Percentiles rank a stretch among this genome's conserved stretches.
phyloP scores from a whole-genome alignment of 1,284 basidiomycete species.

The Meira miltonrushii region DNA sequence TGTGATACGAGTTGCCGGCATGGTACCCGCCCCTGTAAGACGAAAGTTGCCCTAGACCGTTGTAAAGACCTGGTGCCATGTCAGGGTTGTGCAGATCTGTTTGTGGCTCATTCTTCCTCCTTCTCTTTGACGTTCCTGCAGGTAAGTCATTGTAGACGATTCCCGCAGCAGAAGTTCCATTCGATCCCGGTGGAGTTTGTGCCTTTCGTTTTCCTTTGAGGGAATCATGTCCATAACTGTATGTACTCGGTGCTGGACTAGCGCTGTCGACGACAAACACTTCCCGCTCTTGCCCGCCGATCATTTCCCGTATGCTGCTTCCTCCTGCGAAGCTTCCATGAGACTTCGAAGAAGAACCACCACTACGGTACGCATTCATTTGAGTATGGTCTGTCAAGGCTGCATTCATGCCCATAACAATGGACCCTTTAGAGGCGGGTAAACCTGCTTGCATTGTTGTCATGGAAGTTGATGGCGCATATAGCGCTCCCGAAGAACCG shows the following conservation, averaged over 20 bases:
- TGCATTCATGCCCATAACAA: not conserved
- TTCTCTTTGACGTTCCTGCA: not conserved
- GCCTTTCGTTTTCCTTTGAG: conserved; percentile 7
- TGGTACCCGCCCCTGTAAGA: not conserved
- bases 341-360: conserved; percentile 1
- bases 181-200: too few relatives aligned
- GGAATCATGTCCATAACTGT: not conserved
- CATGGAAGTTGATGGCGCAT: not conserved
- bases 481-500: not conserved
- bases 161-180: not conserved
- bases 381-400: not conserved
- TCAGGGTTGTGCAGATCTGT: not conserved
- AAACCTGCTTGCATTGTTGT: not conserved
- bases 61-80: not conserved
- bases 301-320: conserved; percentile 5
- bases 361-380: not conserved
- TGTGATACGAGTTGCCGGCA: not conserved
- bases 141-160: not conserved
- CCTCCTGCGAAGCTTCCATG: not conserved
- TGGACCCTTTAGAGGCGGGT: not conserved
- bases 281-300: conserved; percentile 5
- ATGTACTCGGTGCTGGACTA: not conserved
- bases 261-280: conserved; percentile 6
- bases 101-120: conserved; percentile 2
- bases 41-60: not conserved